These are phyloP conservation scores for Cucumis cinereus DNA, from an alignment of 306 rosid species.

Conservation along the genomic window DNA sequence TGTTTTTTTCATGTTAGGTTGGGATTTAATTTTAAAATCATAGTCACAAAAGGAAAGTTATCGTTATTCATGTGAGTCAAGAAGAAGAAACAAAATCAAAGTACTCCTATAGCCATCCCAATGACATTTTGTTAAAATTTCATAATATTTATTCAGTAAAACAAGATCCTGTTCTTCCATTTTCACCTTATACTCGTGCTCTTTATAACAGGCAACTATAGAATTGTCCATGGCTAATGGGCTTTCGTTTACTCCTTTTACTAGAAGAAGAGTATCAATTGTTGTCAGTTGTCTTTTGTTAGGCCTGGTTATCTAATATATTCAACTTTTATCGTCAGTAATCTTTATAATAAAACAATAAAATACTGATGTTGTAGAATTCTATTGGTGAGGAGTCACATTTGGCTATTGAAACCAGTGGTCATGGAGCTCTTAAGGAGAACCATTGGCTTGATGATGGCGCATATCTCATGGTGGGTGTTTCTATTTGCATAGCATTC, in stretches of 20 bases:
- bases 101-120: not conserved
- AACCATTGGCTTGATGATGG: conserved; percentile 98
- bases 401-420: conserved; percentile 97
- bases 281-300: not conserved
- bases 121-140: too few relatives aligned
- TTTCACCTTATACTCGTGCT: not conserved
- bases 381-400: conserved; percentile 79
- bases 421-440: conserved; percentile 99
- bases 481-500: not conserved
- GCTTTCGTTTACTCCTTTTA: not conserved
- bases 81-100: not conserved
- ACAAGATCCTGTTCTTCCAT: not conserved
- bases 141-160: not conserved
- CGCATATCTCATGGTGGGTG: conserved; percentile 84
- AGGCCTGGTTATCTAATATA: not conserved
- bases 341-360: not conserved
- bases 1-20: too few relatives aligned
- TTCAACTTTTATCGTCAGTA: not conserved
- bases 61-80: not conserved
- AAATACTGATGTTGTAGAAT: conserved; percentile 33
- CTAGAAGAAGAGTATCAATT: not conserved
- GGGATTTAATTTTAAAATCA: not conserved
- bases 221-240: not conserved
- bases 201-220: not conserved
- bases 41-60: not conserved